Evolutionary conservation across 2,329 filamentous ascomycete genomes (phyloP).

Genomic region (Aureobasidium melanogenum): DNA sequence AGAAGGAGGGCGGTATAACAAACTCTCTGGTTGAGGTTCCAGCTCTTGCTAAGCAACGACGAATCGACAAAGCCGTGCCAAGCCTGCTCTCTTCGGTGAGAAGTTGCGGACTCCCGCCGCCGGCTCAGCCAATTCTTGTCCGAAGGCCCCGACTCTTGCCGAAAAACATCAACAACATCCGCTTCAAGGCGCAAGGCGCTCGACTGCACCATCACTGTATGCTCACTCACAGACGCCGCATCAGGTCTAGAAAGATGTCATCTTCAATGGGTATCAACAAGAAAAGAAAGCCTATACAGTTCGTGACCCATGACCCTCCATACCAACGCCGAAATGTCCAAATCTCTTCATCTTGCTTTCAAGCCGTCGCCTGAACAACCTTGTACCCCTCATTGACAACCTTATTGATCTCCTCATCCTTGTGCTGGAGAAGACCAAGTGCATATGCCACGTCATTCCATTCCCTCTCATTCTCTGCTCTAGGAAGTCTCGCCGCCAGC

Average conservation of each 20-base stretch:
- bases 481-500: slow-evolving; percentile 71
- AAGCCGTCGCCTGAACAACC: slow-evolving; percentile 36
- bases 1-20: neutral
- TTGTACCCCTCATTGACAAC: slow-evolving; percentile 64
- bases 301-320: neutral
- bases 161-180: neutral
- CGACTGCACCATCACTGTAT: no score
- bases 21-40: neutral
- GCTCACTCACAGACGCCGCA: neutral
- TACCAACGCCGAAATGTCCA: neutral
- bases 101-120: neutral
- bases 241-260: neutral
- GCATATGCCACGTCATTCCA: slow-evolving; percentile 98
- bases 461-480: slow-evolving; percentile 87
- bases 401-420: slow-evolving; percentile 82
- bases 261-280: slow-evolving; percentile 6
- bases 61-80: slow-evolving; percentile 6
- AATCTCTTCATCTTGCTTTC: slow-evolving; percentile 1
- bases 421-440: slow-evolving; percentile 79
- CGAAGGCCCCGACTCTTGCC: neutral
- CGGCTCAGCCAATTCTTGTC: neutral
- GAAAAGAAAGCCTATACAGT: neutral
- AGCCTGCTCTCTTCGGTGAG: neutral
- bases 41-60: neutral
- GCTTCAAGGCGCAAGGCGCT: neutral